Conservation (phyloP, 2,329 filamentous ascomycete species). For the Fusarium clavum region DNA sequence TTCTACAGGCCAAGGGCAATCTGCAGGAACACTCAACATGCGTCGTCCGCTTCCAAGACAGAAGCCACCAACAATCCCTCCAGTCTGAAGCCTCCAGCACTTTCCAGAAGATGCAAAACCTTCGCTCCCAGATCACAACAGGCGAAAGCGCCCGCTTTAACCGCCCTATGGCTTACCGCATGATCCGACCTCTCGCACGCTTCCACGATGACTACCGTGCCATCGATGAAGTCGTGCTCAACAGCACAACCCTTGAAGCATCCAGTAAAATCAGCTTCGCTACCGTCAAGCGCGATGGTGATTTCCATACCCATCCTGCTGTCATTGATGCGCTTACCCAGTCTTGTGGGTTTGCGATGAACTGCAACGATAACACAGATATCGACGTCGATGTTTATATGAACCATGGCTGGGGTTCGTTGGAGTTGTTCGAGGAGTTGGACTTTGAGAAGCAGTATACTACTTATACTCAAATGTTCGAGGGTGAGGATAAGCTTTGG, state of each 20-base stretch:
- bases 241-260: constrained; percentile 34
- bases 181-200: constrained; percentile 35
- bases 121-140: constrained; percentile 25
- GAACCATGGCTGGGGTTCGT: constrained; percentile 39
- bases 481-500: constrained; percentile 33
- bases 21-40: constrained; percentile 33
- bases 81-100: neutral
- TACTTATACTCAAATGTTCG: constrained; percentile 37
- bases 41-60: constrained; percentile 29
- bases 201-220: constrained; percentile 42
- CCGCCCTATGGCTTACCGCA: constrained; percentile 39
- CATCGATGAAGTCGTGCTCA: constrained; percentile 37
- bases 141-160: constrained; percentile 37
- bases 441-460: constrained; percentile 40
- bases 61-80: constrained; percentile 12
- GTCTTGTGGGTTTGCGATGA: constrained; percentile 42
- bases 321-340: constrained; percentile 39
- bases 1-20: too few relatives aligned
- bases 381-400: constrained; percentile 37
- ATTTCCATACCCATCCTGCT: constrained; percentile 39
- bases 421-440: constrained; percentile 36
- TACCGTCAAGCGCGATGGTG: constrained; percentile 26
- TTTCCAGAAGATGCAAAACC: constrained; percentile 28
- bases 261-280: constrained; percentile 34
- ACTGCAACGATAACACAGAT: constrained; percentile 40